phyloP scores from a whole-genome alignment of 2,329 filamentous ascomycete genomes.

The Pseudogymnoascus sp. region DNA sequence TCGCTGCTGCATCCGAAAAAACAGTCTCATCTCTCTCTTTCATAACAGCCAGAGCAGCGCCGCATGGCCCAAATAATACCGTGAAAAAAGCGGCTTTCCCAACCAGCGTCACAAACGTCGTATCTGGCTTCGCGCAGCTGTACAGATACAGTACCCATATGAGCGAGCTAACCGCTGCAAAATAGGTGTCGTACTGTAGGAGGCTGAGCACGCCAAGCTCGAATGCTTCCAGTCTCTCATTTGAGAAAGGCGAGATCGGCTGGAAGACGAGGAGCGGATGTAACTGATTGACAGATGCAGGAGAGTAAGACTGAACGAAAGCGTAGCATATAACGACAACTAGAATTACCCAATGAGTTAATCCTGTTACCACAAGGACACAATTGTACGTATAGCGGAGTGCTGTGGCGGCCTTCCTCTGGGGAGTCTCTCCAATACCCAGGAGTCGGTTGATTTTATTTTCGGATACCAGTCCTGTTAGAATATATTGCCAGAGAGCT shows the following conservation, averaged over 20 bases:
- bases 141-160: background rate
- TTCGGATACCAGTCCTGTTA: constrained; percentile 13
- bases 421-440: background rate
- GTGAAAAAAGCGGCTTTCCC: background rate
- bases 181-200: background rate
- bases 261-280: background rate
- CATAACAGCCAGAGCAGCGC: background rate
- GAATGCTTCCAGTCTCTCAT: background rate
- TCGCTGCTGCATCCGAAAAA: background rate
- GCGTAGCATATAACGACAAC: background rate
- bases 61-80: background rate
- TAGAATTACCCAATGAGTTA: background rate
- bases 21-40: background rate
- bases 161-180: background rate
- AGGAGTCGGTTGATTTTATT: background rate
- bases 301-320: background rate
- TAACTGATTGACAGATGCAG: background rate
- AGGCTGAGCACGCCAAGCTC: background rate
- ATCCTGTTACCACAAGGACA: background rate
- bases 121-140: background rate
- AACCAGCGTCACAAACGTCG: background rate
- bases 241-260: background rate
- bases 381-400: background rate
- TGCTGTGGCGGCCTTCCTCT: background rate
- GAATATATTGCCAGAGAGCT: constrained; percentile 31